Conservation (phyloP, 768 basidiomycete species). For the Leucocoprinus leucothites region DNA sequence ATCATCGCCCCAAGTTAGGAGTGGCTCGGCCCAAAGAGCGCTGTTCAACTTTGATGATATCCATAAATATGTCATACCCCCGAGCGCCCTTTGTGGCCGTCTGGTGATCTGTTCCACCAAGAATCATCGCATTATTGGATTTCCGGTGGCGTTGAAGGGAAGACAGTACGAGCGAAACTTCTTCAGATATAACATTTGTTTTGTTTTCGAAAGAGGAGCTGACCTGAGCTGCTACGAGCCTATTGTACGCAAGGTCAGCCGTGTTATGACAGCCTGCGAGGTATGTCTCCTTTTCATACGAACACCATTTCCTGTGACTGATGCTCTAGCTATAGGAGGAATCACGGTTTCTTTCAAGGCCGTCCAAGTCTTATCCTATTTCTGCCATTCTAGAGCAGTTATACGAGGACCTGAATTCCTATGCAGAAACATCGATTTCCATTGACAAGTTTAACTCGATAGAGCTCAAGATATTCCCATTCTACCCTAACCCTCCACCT, state of each 20-base stretch:
- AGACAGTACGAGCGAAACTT: slow-evolving; percentile 76
- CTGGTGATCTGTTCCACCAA: slow-evolving; percentile 84
- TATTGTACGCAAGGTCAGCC: slow-evolving; percentile 90
- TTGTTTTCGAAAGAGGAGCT: slow-evolving; percentile 89
- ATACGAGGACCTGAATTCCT: slow-evolving; percentile 96
- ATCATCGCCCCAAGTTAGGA: slow-evolving; percentile 44
- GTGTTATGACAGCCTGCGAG: slow-evolving; percentile 87
- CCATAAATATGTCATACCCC: slow-evolving; percentile 92
- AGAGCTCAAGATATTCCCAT: slow-evolving; percentile 94
- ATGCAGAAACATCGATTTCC: slow-evolving; percentile 91
- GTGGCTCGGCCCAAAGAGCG: slow-evolving; percentile 44
- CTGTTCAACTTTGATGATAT: slow-evolving; percentile 91
- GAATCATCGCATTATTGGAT: slow-evolving; percentile 85
- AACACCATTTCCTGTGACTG: slow-evolving; percentile 1
- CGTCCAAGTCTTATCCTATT: slow-evolving; percentile 61
- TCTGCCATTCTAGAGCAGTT: slow-evolving; percentile 91
- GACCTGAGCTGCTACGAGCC: slow-evolving; percentile 96
- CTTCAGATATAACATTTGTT: slow-evolving; percentile 93
- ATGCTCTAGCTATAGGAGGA: slow-evolving; percentile 60
- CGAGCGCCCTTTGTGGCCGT: slow-evolving; percentile 78
- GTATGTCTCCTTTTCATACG: slow-evolving; percentile 40
- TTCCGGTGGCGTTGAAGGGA: slow-evolving; percentile 77
- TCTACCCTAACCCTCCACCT: slow-evolving; percentile 88
- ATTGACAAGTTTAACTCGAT: slow-evolving; percentile 93
- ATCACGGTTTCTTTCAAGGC: slow-evolving; percentile 80